Base-by-base conservation (phyloP, 139 green algal genomes). In the Pedinophyceae sp. region DNA sequence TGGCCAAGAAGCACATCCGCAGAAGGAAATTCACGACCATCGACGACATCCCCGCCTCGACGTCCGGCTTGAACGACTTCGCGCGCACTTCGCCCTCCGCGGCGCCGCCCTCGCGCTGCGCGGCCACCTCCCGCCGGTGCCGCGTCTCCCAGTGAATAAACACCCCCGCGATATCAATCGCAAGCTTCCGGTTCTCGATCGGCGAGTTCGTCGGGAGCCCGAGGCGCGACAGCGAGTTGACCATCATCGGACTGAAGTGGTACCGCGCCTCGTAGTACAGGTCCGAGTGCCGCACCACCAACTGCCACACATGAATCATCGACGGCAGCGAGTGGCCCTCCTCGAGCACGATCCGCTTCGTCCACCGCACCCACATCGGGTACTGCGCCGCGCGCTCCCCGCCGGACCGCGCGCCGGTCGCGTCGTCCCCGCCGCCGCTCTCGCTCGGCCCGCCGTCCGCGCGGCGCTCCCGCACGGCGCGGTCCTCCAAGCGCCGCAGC, bases 161-260 rank as follows among this genome's bases (percentile, higher is more conserved):
- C 15, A 93, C 72, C 3, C 64, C 70, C 2, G 73, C 80, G 50
- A 98, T 70, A 70, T 97, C 87, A 2, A 97, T 69, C 2, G 84
- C 64, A n/a, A 98, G 72, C 4, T 74, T 67, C 15, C 86, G 64
- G 46, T 88, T 88, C 63, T 97, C 90, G n/a, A 68, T 46, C 0
- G 68, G 65, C 2, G 62, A 66, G 58, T 75, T 79, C 15, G 53
- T 29, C n/a, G 70, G 62, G 24, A 90, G 54, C 4, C 80, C 82
- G 28, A 93, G 66, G 20, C 75, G 72, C 20, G 55, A 66, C 3
- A 97, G 70, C 2, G 63, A 77, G 59, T 89, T 81, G 22, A 96
- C 72, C 82, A 97, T 97, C 51, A 89, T 73, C 2, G 72, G 65
- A 55, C 94, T 73, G 60, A 97, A 95, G 45, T 88, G 76, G 22